Evolutionary conservation across 2,329 filamentous ascomycete species (phyloP), one percentile per base, ranked within the genome.

Genomic region (Elsinoe ampelina): DNA sequence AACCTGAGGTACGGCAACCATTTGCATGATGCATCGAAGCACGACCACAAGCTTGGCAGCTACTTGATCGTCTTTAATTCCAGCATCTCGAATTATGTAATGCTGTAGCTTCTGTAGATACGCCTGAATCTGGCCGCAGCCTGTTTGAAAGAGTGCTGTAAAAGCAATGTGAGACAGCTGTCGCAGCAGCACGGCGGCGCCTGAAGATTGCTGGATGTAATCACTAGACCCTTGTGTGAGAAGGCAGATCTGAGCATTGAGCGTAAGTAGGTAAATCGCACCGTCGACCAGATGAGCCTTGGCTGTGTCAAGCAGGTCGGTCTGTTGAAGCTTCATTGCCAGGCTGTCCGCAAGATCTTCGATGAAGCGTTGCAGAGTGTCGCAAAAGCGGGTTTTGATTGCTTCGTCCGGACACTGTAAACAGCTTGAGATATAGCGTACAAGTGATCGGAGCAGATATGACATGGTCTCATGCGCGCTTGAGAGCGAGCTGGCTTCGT

Each of bases 341-440:
- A 61, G 26, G 22, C 57, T 61, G 15, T 67, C 63, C 13, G 65
- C 59, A 4, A 74, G 41, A 3, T 68, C 64, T 42, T 74, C 68
- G 34, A 72, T 66, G 12, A 78, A 59, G n/a, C 68, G 67, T 13
- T 67, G 67, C 45, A 77, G 65, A 57, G 71, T 73, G 15, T 66
- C 62, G 3, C 76, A 67, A 61, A 77, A 82, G 3, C 68, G 65
- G 22, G 62, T 66, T 15, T 80, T 74, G 63, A 83, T 80, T 15
- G 82, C 68, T 0, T 76, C 69, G 63, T 83, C 80, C 30, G 74
- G 68, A 60, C 83, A 83, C 41, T 71, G 71, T 2, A 83, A 62
- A 41, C 70, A 69, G 3, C 72, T 69, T 7, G 75, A 75, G 41
- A 77, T 62, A 60, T 81, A 84, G 20, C 67, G 67, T 30, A 80